Evolutionary conservation across 164 flowering plant species (phyloP), one percentile per base, ranked within the genome.

Genomic region (Chimonanthus salicifolius): DNA sequence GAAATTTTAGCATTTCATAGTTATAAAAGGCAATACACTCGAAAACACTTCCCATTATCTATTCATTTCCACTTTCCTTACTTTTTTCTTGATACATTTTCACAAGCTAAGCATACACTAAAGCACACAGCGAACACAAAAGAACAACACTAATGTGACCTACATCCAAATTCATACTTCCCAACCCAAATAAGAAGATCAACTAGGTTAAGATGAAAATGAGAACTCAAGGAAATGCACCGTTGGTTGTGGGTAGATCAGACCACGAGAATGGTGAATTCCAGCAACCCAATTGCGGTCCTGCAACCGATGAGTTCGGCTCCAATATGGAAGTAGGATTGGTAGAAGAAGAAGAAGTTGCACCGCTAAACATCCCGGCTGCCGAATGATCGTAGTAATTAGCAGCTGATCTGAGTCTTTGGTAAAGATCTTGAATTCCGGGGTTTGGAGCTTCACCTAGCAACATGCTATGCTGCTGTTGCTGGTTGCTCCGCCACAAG

Each of bases 171-270:
- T 81, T 71, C 82, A 75, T 80, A 80, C 79, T 72, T 81, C 81
- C 79, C 67, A 75, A 71, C 80, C 75, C 63, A 7, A 79, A 75
- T 62, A 63, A 71, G 4, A 49, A 43, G 33, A 33, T 33, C 33
- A 33, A 33, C 33, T 33, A 45, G 49, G 47, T 66, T 45, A 46
- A 63, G 33, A 33, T 33, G 33, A 54, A 71, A 13, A 70, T 62
- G 5, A 9, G 15, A 49, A 3, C 33, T 81, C 73, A 84, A 75
- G 86, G 91, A 74, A 83, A 86, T 76, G 94, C 86, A 86, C 92
- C 90, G 72, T 87, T 85, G 48, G 85, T 80, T 46, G 89, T 76
- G 4, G 84, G 83, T 49, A 86, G 83, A 82, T 87, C 89, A 69
- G 87, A 76, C 92, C 92, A 88, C 0, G 87, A 76, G 71, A 84